Base-by-base conservation (phyloP, 495 filamentous ascomycete species). In the Podospora tetraspora region DNA sequence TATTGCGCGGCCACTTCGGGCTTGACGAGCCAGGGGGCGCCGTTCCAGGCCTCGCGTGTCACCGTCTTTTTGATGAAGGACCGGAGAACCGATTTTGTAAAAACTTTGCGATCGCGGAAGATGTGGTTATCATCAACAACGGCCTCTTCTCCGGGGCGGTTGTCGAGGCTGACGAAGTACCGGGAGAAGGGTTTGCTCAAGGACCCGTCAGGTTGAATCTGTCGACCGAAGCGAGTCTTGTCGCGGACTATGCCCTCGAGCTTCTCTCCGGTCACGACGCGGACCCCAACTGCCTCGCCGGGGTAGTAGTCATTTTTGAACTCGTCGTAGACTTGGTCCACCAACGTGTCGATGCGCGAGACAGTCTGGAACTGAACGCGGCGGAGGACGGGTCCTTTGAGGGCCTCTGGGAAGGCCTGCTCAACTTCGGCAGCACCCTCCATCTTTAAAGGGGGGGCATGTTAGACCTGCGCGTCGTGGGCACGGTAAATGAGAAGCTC, bases 1-100 rank as follows among this genome's bases (percentile, higher is more conserved):
- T 93, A 96, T 69, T 89, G 83, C 32, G 88, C 87, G 1, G 96
- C 96, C 60, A 97, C 87, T 61, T 91, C 86, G 22, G 90, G 85
- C 79, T 97, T 98, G 23, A 98, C 94, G 43, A 96, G 77, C 95
- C 95, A 99, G 11, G 96, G 96, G 0, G 95, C 95, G 5, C 94
- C 94, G 58, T 86, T 91, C 94, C 94, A 98, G 0, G 93, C 85
- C 72, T 98, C 96, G 67, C 94, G 84, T 13, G 89, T 92, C 16
- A 97, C 90, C 8, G 92, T 95, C 79, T 96, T 94, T 74, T 97
- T 97, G 67, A 99, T 92, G 69, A 97, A 98, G 3, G 92, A 91
- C 30, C 94, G 89, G 63, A 99, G 82, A 77, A 97, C 92, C 59
- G 94, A 89, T 79, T 99, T 99, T 56, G 94, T 97, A 78, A 98